Conservation (phyloP, 1,139 yeast genomes). For the Magnusiomyces suaveolens region DNA sequence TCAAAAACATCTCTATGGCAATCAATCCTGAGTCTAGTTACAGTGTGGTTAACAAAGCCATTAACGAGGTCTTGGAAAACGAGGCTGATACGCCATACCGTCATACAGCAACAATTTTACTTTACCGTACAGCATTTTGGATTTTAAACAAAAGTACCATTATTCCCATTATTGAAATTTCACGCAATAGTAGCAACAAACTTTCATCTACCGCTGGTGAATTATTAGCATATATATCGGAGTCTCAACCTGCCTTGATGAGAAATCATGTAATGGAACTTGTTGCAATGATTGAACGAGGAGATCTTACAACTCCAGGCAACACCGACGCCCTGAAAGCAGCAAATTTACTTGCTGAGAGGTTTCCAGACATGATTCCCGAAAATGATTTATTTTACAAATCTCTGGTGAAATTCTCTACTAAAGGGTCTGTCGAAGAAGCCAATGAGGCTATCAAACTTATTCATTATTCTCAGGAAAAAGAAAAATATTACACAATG, state of each 20-base stretch:
- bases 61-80: slow-evolving; percentile 41
- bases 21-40: slow-evolving; percentile 53
- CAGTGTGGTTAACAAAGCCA: slow-evolving; percentile 47
- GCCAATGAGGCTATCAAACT: slow-evolving; percentile 59
- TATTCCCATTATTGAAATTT: slow-evolving; percentile 41
- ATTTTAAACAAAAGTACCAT: slow-evolving; percentile 60
- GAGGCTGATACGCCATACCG: slow-evolving; percentile 3
- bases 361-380: slow-evolving; percentile 35
- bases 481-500: slow-evolving; percentile 33
- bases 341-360: slow-evolving; percentile 48
- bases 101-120: slow-evolving; percentile 39
- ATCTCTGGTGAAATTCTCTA: slow-evolving; percentile 37
- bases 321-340: slow-evolving; percentile 44
- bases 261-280: slow-evolving; percentile 49
- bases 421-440: slow-evolving; percentile 48
- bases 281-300: slow-evolving; percentile 34
- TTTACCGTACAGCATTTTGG: slow-evolving; percentile 54
- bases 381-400: slow-evolving; percentile 29
- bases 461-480: slow-evolving; percentile 39
- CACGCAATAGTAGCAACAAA: slow-evolving; percentile 33
- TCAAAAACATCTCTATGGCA: slow-evolving; percentile 2
- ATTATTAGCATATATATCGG: slow-evolving; percentile 52
- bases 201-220: slow-evolving; percentile 39
- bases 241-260: slow-evolving; percentile 54
- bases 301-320: slow-evolving; percentile 28